These are phyloP conservation scores for Talaromyces pinophilus DNA, from an alignment of 2,329 filamentous ascomycete genomes.

Conservation along the genomic window DNA sequence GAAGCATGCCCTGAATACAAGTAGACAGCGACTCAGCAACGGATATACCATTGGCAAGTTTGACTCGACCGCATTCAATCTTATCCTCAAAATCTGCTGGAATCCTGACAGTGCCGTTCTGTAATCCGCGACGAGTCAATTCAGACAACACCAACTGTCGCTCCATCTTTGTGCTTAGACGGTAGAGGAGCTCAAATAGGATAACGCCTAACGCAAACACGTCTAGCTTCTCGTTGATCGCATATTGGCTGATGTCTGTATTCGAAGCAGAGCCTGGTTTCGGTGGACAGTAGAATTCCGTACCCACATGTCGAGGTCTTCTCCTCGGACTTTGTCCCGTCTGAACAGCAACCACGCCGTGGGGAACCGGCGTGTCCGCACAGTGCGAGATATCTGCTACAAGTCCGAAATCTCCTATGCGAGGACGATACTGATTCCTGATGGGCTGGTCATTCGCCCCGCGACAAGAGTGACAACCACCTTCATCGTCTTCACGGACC, in stretches of 20 bases:
- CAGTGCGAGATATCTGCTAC: slow-evolving; percentile 56
- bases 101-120: slow-evolving; percentile 31
- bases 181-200: slow-evolving; percentile 61
- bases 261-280: slow-evolving; percentile 19
- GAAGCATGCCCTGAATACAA: slow-evolving; percentile 48
- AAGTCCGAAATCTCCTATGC: slow-evolving; percentile 69
- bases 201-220: slow-evolving; percentile 64
- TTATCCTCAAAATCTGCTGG: slow-evolving; percentile 43
- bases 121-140: slow-evolving; percentile 33
- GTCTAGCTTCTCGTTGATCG: slow-evolving; percentile 57
- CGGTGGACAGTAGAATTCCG: slow-evolving; percentile 63
- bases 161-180: slow-evolving; percentile 55
- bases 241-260: slow-evolving; percentile 27
- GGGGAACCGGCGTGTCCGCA: slow-evolving; percentile 31
- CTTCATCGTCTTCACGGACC: slow-evolving; percentile 50
- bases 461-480: slow-evolving; percentile 51
- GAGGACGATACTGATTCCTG: slow-evolving; percentile 54
- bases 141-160: slow-evolving; percentile 46
- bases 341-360: slow-evolving; percentile 26
- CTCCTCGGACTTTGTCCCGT: slow-evolving; percentile 26
- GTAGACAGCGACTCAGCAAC: slow-evolving; percentile 38
- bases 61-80: slow-evolving; percentile 35
- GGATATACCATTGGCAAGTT: slow-evolving; percentile 30
- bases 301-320: slow-evolving; percentile 55
- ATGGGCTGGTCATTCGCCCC: slow-evolving; percentile 28